A percentile compares a stretch with the other conserved stretches of the same genome.
These are phyloP conservation scores for Pseudogymnoascus sp. DNA, from an alignment of 2,329 filamentous ascomycete genomes.

Conservation along the genomic window DNA sequence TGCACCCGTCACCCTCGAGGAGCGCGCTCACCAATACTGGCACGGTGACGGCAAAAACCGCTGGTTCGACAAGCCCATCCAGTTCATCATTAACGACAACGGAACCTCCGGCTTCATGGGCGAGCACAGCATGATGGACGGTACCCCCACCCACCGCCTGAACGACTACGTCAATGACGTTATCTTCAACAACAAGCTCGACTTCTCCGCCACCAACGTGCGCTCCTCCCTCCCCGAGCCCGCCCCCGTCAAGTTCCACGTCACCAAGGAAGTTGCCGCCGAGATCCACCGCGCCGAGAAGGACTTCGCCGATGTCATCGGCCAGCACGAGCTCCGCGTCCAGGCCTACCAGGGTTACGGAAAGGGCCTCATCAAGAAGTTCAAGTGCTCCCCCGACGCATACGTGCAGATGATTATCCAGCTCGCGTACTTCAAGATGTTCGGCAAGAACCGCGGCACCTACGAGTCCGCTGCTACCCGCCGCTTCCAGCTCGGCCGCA, in stretches of 20 bases:
- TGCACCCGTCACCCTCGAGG: conserved; percentile 83
- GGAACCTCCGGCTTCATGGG: conserved; percentile 96
- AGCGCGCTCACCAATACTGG: conserved; percentile 95
- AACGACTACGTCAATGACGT: conserved; percentile 90
- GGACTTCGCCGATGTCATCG: conserved; percentile 76
- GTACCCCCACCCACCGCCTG: conserved; percentile 90
- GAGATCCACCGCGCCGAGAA: conserved; percentile 71
- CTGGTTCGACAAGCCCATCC: conserved; percentile 96
- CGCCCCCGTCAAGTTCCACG: conserved; percentile 64
- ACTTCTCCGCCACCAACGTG: conserved; percentile 69
- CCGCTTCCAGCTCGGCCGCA: conserved; percentile 92
- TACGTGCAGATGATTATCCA: conserved; percentile 99
- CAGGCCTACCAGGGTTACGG: conserved; percentile 97
- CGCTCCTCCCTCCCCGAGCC: conserved; percentile 83
- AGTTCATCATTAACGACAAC: conserved; percentile 98
- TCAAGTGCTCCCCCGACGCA: conserved; percentile 94
- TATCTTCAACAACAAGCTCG: conserved; percentile 91
- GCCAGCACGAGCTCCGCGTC: conserved; percentile 81
- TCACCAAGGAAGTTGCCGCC: conserved; percentile 63
- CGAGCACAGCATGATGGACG: conserved; percentile 99
- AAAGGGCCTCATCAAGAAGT: conserved; percentile 98
- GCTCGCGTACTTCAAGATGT: conserved; percentile 97
- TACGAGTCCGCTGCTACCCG: conserved; percentile 95
- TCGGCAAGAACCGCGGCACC: conserved; percentile 92
- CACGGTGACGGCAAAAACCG: conserved; percentile 92